A percentile compares a stretch with the other conserved stretches of the same genome.
Evolutionary conservation across 257 asterid genomes (phyloP).

Genomic region (Craterostigma plantagineum): DNA sequence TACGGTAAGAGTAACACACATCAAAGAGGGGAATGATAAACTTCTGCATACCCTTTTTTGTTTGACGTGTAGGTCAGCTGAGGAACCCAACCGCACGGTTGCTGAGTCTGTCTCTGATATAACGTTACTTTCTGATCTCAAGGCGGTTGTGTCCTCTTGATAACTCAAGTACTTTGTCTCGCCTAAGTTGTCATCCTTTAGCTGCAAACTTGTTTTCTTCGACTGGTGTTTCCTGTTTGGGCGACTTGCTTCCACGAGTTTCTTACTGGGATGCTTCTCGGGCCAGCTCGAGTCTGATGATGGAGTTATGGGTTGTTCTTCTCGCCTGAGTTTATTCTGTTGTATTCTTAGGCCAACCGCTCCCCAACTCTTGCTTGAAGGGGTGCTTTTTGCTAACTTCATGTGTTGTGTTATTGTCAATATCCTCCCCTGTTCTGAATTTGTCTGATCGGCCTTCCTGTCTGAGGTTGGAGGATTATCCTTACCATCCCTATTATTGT

Average conservation of each 20-base stretch:
- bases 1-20: conserved; percentile 2
- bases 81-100: conserved; percentile 23
- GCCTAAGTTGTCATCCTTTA: conserved; percentile 26
- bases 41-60: conserved; percentile 22
- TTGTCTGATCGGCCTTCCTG: conserved; percentile 15
- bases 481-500: conserved; percentile 18
- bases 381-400: conserved; percentile 21
- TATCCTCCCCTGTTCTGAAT: conserved; percentile 14
- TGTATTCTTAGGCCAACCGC: conserved; percentile 40
- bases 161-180: conserved; percentile 37
- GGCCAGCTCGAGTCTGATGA: conserved; percentile 20
- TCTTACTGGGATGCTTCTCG: conserved; percentile 21
- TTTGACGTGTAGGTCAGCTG: conserved; percentile 18
- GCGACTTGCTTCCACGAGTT: conserved; percentile 16
- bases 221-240: conserved; percentile 20
- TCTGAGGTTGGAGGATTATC: conserved; percentile 13
- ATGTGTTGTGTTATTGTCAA: conserved; percentile 14
- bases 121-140: conserved; percentile 57
- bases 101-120: conserved; percentile 53
- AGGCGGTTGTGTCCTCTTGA: conserved; percentile 53
- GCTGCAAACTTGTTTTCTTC: conserved; percentile 21
- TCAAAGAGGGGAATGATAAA: conserved; percentile 8
- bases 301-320: conserved; percentile 18
- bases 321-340: conserved; percentile 18
- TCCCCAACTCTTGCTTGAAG: conserved; percentile 26